These are phyloP conservation scores for Wallemia ichthyophaga DNA, from an alignment of 1,284 basidiomycete genomes.

Conservation along the genomic window DNA sequence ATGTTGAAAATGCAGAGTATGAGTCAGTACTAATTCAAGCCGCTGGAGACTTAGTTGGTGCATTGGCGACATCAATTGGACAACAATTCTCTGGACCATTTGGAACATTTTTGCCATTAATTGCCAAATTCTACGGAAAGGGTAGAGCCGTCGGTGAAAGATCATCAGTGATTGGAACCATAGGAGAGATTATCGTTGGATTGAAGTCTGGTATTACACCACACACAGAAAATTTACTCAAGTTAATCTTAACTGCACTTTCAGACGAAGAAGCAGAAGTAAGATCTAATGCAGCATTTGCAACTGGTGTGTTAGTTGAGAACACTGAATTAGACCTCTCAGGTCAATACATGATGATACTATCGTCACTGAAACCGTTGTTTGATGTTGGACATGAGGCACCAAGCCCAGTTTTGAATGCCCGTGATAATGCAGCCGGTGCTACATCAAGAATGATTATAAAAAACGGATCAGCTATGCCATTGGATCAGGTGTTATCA, in stretches of 20 bases:
- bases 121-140: constrained; percentile 75
- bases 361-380: constrained; percentile 48
- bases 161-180: constrained; percentile 68
- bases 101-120: constrained; percentile 54
- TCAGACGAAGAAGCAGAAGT: constrained; percentile 68
- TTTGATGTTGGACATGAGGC: constrained; percentile 37
- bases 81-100: constrained; percentile 62
- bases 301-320: constrained; percentile 68
- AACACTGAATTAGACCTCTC: constrained; percentile 58
- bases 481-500: constrained; percentile 60
- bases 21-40: constrained; percentile 84
- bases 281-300: constrained; percentile 85
- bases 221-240: constrained; percentile 52
- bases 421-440: constrained; percentile 83
- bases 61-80: constrained; percentile 60
- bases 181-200: constrained; percentile 83
- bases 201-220: constrained; percentile 66
- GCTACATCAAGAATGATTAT: constrained; percentile 66
- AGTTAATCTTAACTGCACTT: constrained; percentile 55
- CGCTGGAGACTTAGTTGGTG: constrained; percentile 76
- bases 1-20: constrained; percentile 55
- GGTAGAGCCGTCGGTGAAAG: constrained; percentile 66
- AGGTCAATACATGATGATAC: constrained; percentile 47
- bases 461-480: constrained; percentile 50
- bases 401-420: constrained; percentile 37